These are phyloP conservation scores for Agaricus sinodeliciosus DNA, from an alignment of 768 basidiomycete species.

Conservation along the genomic window DNA sequence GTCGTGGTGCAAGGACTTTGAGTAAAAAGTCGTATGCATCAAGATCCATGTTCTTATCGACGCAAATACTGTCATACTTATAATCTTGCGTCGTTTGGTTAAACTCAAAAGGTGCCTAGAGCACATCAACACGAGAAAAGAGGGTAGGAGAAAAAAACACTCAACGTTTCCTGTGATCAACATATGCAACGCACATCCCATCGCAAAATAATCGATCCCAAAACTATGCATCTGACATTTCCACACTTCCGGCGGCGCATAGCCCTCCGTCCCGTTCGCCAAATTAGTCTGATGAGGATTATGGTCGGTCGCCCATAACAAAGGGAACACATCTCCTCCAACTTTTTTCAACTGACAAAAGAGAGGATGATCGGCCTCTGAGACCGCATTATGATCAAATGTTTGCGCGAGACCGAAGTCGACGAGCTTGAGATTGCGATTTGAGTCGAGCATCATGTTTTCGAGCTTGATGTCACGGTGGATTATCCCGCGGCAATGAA, in stretches of 20 bases:
- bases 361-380: background rate
- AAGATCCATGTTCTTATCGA: conserved; percentile 5
- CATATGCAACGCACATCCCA: conserved; percentile 7
- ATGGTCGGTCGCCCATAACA: conserved; percentile 6
- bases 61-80: background rate
- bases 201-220: conserved; percentile 8
- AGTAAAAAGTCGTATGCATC: conserved; percentile 6
- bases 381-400: conserved; percentile 3
- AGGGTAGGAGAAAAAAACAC: background rate
- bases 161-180: conserved; percentile 2
- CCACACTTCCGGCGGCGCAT: conserved; percentile 8
- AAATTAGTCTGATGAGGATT: conserved; percentile 9
- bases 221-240: conserved; percentile 7
- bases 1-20: conserved; percentile 1
- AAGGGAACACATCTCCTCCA: conserved; percentile 1
- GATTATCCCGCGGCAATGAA: conserved; percentile 12
- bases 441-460: conserved; percentile 12
- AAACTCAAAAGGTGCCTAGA: conserved; percentile 5
- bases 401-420: conserved; percentile 12
- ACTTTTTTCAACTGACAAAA: background rate
- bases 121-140: background rate
- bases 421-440: conserved; percentile 9
- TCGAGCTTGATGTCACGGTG: conserved; percentile 14
- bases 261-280: conserved; percentile 7
- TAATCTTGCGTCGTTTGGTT: background rate